Evolutionary conservation across 2,329 filamentous ascomycete species (phyloP), one percentile per base, ranked within the genome.

Genomic region (Monosporascus sp.): DNA sequence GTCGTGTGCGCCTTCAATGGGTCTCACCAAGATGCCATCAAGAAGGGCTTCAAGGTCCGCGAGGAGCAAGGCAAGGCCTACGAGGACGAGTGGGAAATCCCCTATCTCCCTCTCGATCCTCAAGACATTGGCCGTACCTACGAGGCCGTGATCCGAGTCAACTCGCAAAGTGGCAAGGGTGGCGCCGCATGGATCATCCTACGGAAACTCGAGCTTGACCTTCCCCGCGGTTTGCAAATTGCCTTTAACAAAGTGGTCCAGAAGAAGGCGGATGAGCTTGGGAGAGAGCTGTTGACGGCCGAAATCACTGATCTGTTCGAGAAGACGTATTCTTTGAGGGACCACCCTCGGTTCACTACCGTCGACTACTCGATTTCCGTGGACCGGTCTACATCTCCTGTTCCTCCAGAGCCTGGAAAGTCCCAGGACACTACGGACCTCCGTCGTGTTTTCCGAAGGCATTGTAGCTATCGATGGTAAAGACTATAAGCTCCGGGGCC

Each of bases 131-230:
- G 93, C 49, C 86, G 93, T 54, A 97, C 87, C n/a, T 97, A 97
- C 81, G 92, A 97, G 74, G 93, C 93, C 55, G 88, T 97, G 68
- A 97, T 97, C 69, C 89, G 93, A 56, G 93, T 97, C 81, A 99
- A 97, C 78, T 96, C 90, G 19, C 93, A 97, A 71, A 90, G 85
- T 64, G 93, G 93, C 60, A 97, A 99, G 76, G 93, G 93, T 57
- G 94, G 94, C 63, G 87, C 90, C 56, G 92, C 93, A 49, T 97
- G 90, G 90, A 89, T 97, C 68, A 92, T 97, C 68, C 86, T 92
- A 68, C 87, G 88, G 63, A 87, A 91, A 66, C 84, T 97, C 57
- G 84, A 94, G 66, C 87, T 97, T 65, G 94, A 97, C 71, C 83
- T 97, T 50, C 94, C 94, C 17, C 90, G 94, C 58, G 91, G 91